These are phyloP conservation scores for Xylaria sp. DNA, from an alignment of 495 filamentous ascomycete species.

Conservation along the genomic window DNA sequence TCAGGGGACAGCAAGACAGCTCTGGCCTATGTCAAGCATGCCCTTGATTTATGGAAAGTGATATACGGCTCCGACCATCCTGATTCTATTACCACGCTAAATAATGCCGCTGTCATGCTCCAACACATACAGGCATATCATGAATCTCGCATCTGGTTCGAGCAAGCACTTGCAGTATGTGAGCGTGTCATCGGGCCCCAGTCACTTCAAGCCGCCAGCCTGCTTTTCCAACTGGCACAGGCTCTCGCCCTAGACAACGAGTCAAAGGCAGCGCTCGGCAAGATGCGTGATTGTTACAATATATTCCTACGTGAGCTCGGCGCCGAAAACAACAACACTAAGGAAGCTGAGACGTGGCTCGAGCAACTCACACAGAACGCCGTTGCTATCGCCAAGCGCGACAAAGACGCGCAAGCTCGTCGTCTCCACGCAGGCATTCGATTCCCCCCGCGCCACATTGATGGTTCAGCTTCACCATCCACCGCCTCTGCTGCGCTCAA, in stretches of 20 bases:
- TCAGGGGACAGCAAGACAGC: constrained; percentile 85
- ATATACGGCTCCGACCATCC: constrained; percentile 94
- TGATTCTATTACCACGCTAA: constrained; percentile 97
- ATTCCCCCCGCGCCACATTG: constrained; percentile 56
- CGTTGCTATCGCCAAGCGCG: constrained; percentile 89
- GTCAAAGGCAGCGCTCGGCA: constrained; percentile 82
- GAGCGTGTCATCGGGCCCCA: constrained; percentile 85
- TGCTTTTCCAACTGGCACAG: constrained; percentile 96
- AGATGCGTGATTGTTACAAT: constrained; percentile 94
- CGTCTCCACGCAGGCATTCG: constrained; percentile 62
- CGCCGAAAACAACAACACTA: constrained; percentile 90
- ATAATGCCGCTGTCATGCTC: constrained; percentile 98
- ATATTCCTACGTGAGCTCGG: constrained; percentile 90
- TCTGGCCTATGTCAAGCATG: constrained; percentile 86
- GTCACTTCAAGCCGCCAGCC: constrained; percentile 91
- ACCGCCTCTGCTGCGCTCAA: constrained; percentile 34
- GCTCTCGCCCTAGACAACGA: constrained; percentile 92
- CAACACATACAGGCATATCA: constrained; percentile 90
- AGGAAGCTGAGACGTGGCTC: constrained; percentile 93
- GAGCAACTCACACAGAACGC: constrained; percentile 94
- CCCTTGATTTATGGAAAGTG: constrained; percentile 94
- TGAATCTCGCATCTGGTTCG: constrained; percentile 95
- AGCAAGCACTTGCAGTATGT: constrained; percentile 85
- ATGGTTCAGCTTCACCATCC: constrained; percentile 47
- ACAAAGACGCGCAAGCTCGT: constrained; percentile 80